phyloP scores from a whole-genome alignment of 2,329 filamentous ascomycete genomes.

The Monosporascus sp. region DNA sequence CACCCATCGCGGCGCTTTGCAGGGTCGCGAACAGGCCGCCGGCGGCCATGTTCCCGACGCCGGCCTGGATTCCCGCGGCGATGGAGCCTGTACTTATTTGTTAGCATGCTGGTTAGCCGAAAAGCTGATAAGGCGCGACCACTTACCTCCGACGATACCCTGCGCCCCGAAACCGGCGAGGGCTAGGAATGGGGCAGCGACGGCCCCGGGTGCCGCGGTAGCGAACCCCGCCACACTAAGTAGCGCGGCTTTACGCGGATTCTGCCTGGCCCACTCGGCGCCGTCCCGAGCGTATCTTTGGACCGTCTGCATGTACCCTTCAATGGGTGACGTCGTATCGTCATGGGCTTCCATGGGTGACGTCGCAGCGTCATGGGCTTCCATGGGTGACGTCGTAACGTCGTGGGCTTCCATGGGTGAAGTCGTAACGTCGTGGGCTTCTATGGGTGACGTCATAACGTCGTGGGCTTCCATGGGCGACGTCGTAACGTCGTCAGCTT shows the following conservation, averaged over 20 bases:
- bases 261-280: constrained; percentile 8
- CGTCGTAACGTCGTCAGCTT: no score
- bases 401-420: no score
- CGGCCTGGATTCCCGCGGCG: constrained; percentile 14
- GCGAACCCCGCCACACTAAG: constrained; percentile 2
- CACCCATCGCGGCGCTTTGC: constrained; percentile 17
- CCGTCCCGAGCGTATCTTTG: neutral
- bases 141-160: constrained; percentile 12
- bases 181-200: constrained; percentile 9
- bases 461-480: no score
- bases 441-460: no score
- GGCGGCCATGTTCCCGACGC: constrained; percentile 15
- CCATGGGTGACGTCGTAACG: no score
- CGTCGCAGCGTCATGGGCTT: no score
- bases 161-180: constrained; percentile 11
- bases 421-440: no score
- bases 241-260: constrained; percentile 9
- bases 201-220: constrained; percentile 6
- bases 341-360: no score
- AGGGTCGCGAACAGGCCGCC: constrained; percentile 15
- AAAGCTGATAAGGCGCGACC: no score
- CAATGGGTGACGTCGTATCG: no score
- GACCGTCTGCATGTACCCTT: no score
- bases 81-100: constrained; percentile 7
- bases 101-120: neutral